Conservation (phyloP, 345 rosid genomes). For the Raphanus sativus region DNA sequence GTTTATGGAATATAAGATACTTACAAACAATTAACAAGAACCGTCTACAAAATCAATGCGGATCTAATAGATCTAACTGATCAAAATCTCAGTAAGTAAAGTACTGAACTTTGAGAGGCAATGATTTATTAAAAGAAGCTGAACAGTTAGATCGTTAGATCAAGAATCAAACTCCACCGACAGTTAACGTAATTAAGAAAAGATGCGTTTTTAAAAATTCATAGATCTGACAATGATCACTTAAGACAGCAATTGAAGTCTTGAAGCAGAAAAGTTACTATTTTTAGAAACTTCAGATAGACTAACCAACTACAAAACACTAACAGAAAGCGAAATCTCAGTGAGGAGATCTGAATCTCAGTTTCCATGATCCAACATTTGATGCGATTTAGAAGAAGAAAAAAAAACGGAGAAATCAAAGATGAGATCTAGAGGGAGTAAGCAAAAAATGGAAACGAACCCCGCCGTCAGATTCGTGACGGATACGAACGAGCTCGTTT, state of each 20-base stretch:
- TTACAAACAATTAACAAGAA: background rate
- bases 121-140: background rate
- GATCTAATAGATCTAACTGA: slow-evolving; percentile 18
- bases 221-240: slow-evolving; percentile 16
- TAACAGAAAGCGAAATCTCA: slow-evolving; percentile 3
- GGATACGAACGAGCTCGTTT: slow-evolving; percentile 97
- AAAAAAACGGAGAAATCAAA: background rate
- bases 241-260: background rate
- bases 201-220: background rate
- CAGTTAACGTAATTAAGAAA: background rate
- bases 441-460: slow-evolving; percentile 60
- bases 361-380: background rate
- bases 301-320: slow-evolving; percentile 17
- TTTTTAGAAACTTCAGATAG: slow-evolving; percentile 14
- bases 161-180: slow-evolving; percentile 17
- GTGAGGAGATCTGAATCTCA: slow-evolving; percentile 16
- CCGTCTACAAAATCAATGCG: background rate
- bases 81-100: background rate
- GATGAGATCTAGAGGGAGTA: slow-evolving; percentile 32
- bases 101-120: slow-evolving; percentile 12
- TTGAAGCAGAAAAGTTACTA: slow-evolving; percentile 22
- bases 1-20: background rate
- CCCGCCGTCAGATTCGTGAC: slow-evolving; percentile 95
- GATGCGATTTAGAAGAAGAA: background rate
- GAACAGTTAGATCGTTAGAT: background rate